Conservation (phyloP, 345 rosid genomes). For the Pelargonium nanum region DNA sequence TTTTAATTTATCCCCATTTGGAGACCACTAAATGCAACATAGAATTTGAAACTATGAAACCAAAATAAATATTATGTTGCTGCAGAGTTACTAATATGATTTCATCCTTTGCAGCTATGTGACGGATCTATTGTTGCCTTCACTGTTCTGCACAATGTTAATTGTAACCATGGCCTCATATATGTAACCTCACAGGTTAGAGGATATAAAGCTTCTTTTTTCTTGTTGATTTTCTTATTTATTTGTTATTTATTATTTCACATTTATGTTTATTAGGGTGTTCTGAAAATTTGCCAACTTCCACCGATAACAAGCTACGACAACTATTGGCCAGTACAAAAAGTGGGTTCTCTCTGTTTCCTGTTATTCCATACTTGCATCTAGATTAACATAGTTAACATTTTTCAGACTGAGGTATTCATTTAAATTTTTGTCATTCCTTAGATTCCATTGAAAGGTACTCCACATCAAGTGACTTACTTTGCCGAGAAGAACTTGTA, state of each 20-base stretch:
- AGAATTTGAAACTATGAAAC: neutral
- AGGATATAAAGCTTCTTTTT: constrained; percentile 9
- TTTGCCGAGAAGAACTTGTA: constrained; percentile 82
- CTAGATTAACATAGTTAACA: neutral
- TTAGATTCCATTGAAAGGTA: constrained; percentile 85
- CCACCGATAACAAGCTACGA: constrained; percentile 77
- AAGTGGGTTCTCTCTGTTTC: constrained; percentile 28
- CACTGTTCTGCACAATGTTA: constrained; percentile 95
- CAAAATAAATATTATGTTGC: neutral
- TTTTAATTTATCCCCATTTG: neutral
- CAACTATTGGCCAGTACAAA: constrained; percentile 95
- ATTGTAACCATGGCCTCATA: constrained; percentile 91
- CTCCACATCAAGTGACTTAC: constrained; percentile 98
- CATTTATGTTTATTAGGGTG: constrained; percentile 43
- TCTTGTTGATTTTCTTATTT: constrained; percentile 5
- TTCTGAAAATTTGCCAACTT: constrained; percentile 86
- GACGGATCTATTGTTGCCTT: constrained; percentile 90
- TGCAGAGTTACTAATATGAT: constrained; percentile 12
- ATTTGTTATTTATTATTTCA: neutral
- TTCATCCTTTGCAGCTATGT: constrained; percentile 59
- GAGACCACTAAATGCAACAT: neutral
- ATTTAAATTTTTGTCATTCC: constrained; percentile 13
- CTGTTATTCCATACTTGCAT: neutral
- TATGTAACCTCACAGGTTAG: constrained; percentile 86
- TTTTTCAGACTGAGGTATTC: constrained; percentile 7